Evolutionary conservation across 176 grass and related monocot genomes (phyloP).

Genomic region (Carex scoparia): DNA sequence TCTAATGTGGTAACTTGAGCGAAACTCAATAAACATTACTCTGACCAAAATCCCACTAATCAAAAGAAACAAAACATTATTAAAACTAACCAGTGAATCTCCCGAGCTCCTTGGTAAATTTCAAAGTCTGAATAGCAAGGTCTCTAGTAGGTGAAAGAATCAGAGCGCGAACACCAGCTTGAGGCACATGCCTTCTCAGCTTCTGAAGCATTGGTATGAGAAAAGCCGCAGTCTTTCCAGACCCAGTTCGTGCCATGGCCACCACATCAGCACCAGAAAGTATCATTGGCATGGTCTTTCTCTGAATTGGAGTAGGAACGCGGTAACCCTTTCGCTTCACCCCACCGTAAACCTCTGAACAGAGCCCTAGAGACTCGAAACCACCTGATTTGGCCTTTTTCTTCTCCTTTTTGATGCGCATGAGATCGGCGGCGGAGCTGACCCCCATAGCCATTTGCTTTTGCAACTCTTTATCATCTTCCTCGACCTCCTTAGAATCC

Average conservation of each 20-base stretch:
- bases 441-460: constrained; percentile 9
- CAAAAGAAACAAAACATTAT: not conserved
- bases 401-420: constrained; percentile 7
- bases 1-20: not conserved
- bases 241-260: constrained; percentile 91
- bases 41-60: not conserved
- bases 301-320: constrained; percentile 95
- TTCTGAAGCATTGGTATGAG: constrained; percentile 91
- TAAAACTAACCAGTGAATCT: constrained; percentile 58
- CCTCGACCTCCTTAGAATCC: not conserved
- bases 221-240: constrained; percentile 93
- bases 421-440: constrained; percentile 3
- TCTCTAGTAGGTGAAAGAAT: constrained; percentile 91
- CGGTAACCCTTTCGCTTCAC: constrained; percentile 89
- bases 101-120: constrained; percentile 83
- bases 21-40: not conserved
- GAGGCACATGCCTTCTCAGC: constrained; percentile 64
- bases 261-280: constrained; percentile 72
- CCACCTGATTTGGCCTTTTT: constrained; percentile 92
- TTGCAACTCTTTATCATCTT: constrained; percentile 4
- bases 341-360: constrained; percentile 65
- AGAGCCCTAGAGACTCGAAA: constrained; percentile 86
- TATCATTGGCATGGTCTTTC: constrained; percentile 91
- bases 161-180: constrained; percentile 70
- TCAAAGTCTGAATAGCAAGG: constrained; percentile 87